Evolutionary conservation across 208 protist species (phyloP).

Genomic region (Acanthamoeba culbertsoni): DNA sequence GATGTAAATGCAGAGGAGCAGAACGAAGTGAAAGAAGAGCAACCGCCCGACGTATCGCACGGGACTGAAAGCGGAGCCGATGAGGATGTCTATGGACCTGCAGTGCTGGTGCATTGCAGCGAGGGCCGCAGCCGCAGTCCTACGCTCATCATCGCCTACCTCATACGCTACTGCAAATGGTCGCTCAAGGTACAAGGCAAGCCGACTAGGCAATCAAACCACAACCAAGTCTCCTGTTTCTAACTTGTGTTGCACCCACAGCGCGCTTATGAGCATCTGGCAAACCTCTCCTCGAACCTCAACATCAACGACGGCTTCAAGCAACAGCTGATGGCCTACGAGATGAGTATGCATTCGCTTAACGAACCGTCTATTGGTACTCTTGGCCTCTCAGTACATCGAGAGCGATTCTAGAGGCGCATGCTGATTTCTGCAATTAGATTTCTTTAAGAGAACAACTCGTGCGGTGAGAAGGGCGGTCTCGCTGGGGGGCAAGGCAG

Average conservation of each 20-base stretch:
- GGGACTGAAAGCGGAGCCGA: not conserved
- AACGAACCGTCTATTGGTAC: not conserved
- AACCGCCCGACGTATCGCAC: not conserved
- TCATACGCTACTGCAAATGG: conserved; percentile 36
- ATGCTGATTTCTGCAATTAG: not conserved
- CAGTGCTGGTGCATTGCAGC: conserved; percentile 26
- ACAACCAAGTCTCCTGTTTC: not conserved
- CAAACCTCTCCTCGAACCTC: not conserved
- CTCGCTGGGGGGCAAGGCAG: not conserved
- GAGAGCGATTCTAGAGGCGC: too few relatives aligned
- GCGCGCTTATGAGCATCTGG: conserved; percentile 18
- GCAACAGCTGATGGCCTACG: conserved; percentile 14
- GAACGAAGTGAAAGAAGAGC: not conserved
- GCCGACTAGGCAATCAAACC: not conserved
- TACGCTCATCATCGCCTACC: conserved; percentile 32
- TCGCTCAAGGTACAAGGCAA: not conserved
- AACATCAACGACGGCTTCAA: conserved; percentile 55
- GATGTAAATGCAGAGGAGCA: not conserved
- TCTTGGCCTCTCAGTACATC: too few relatives aligned
- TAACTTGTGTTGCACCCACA: not conserved
- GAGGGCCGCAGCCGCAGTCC: conserved; percentile 19
- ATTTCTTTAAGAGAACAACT: not conserved
- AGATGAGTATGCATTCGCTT: not conserved
- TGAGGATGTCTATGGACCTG: not conserved
- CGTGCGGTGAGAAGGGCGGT: not conserved